Percentiles rank a stretch among this genome's conserved stretches.
These are phyloP conservation scores for Saprolegnia parasitica DNA, from an alignment of 352 stramenopile species.

Conservation along the genomic window DNA sequence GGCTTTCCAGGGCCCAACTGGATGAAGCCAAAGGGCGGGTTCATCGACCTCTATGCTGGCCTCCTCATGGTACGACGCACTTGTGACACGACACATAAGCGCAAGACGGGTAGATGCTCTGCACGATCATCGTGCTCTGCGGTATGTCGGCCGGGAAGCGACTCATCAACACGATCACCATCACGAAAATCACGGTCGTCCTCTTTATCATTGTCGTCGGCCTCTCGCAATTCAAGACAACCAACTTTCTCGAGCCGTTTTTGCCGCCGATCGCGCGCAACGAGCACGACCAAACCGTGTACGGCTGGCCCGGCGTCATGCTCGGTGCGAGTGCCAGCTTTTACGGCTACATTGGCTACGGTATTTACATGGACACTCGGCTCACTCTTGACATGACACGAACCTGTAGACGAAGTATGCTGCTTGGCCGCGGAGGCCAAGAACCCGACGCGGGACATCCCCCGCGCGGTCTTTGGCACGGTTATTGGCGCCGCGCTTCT, in stretches of 20 bases:
- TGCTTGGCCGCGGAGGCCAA: conserved; percentile 88
- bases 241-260: conserved; percentile 80
- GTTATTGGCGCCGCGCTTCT: conserved; percentile 78
- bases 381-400: not conserved
- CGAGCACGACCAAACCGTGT: conserved; percentile 39
- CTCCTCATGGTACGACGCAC: conserved; percentile 61
- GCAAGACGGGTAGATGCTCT: conserved; percentile 32
- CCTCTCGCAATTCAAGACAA: conserved; percentile 67
- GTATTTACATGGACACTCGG: not conserved
- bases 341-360: conserved; percentile 96
- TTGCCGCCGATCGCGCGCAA: conserved; percentile 43
- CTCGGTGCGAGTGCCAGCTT: conserved; percentile 90
- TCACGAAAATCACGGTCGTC: conserved; percentile 88
- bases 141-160: conserved; percentile 86
- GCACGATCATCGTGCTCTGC: conserved; percentile 61
- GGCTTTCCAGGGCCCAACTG: conserved; percentile 41
- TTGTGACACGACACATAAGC: too few relatives aligned
- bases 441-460: conserved; percentile 82
- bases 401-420: conserved; percentile 89
- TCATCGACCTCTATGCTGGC: conserved; percentile 63
- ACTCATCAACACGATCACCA: conserved; percentile 87
- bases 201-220: conserved; percentile 90
- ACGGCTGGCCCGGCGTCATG: conserved; percentile 77
- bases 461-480: conserved; percentile 85
- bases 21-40: conserved; percentile 64